phyloP scores from a whole-genome alignment of 1,284 basidiomycete species.

The Anthracocystis panici-leucophaei region DNA sequence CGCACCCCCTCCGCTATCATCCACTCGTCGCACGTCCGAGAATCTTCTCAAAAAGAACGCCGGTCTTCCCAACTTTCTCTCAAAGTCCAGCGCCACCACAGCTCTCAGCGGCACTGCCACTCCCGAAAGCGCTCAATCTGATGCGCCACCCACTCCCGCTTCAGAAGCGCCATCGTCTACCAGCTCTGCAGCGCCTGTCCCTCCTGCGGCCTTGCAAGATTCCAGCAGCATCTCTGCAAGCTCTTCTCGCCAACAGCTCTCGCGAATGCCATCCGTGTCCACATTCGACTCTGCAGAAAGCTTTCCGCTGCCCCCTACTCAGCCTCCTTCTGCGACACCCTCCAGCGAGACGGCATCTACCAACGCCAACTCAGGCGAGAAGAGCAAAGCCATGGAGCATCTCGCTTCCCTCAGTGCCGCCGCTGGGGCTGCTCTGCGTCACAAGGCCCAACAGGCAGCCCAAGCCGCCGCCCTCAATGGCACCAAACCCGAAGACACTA shows the following conservation, averaged over 20 bases:
- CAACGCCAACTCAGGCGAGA: slow-evolving; percentile 18
- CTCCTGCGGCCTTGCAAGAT: slow-evolving; percentile 8
- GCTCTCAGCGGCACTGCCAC: slow-evolving; percentile 51
- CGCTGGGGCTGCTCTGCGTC: slow-evolving; percentile 49
- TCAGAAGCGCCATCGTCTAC: slow-evolving; percentile 11
- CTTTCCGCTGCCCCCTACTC: neutral
- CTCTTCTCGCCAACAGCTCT: slow-evolving; percentile 5
- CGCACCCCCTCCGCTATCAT: slow-evolving; percentile 21
- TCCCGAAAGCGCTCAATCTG: slow-evolving; percentile 36
- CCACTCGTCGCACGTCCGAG: slow-evolving; percentile 35
- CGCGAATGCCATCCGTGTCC: slow-evolving; percentile 2
- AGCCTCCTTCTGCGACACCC: neutral
- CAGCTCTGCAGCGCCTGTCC: neutral
- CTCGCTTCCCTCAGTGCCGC: slow-evolving; percentile 57
- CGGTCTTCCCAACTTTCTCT: slow-evolving; percentile 35
- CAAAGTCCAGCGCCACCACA: slow-evolving; percentile 47
- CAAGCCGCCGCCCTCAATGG: slow-evolving; percentile 17
- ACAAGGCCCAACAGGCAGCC: slow-evolving; percentile 37
- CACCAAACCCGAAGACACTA: slow-evolving; percentile 22
- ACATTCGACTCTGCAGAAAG: neutral
- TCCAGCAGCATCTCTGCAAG: slow-evolving; percentile 1
- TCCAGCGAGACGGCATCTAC: slow-evolving; percentile 9
- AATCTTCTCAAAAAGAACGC: slow-evolving; percentile 43
- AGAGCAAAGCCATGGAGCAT: slow-evolving; percentile 56
- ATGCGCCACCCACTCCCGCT: slow-evolving; percentile 8